These are phyloP conservation scores for Penicillium sp. DNA, from an alignment of 2,329 filamentous ascomycete species.

Conservation along the genomic window DNA sequence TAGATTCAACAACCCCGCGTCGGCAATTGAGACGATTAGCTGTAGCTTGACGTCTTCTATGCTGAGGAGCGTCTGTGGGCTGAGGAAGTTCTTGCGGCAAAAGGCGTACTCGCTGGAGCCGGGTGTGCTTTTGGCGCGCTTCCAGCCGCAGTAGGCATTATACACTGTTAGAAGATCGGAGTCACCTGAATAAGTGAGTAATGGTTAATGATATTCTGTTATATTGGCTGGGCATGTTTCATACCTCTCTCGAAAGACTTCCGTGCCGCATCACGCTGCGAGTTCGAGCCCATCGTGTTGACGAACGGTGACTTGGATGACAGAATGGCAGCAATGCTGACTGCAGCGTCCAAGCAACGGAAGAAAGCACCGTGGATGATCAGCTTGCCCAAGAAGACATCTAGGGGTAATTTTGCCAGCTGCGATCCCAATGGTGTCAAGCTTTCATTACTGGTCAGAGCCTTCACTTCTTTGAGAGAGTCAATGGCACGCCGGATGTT, in stretches of 20 bases:
- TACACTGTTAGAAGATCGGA: slow-evolving; percentile 91
- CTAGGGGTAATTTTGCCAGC: slow-evolving; percentile 80
- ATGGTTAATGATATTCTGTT: slow-evolving; percentile 5
- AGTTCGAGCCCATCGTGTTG: slow-evolving; percentile 75
- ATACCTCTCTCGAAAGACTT: slow-evolving; percentile 68
- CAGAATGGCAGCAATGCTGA: slow-evolving; percentile 87
- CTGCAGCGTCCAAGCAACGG: slow-evolving; percentile 82
- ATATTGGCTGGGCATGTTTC: not conserved
- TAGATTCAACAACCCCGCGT: slow-evolving; percentile 75
- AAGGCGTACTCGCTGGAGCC: slow-evolving; percentile 76
- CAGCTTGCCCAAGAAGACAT: slow-evolving; percentile 92
- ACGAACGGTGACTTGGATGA: slow-evolving; percentile 94
- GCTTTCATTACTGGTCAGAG: slow-evolving; percentile 74
- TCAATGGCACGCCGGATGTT: slow-evolving; percentile 93
- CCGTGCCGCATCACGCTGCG: slow-evolving; percentile 74
- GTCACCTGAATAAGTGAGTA: slow-evolving; percentile 51
- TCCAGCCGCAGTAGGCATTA: slow-evolving; percentile 90
- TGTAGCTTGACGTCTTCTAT: slow-evolving; percentile 97
- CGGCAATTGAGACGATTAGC: slow-evolving; percentile 75
- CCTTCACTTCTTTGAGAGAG: slow-evolving; percentile 86
- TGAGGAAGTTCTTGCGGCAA: slow-evolving; percentile 91
- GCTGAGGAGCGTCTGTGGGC: slow-evolving; percentile 77
- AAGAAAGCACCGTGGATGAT: slow-evolving; percentile 83
- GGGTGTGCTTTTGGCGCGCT: slow-evolving; percentile 67
- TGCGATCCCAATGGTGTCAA: slow-evolving; percentile 82